Base-by-base conservation (phyloP, 1,139 yeast species). In the Scheffersomyces insectosa region DNA sequence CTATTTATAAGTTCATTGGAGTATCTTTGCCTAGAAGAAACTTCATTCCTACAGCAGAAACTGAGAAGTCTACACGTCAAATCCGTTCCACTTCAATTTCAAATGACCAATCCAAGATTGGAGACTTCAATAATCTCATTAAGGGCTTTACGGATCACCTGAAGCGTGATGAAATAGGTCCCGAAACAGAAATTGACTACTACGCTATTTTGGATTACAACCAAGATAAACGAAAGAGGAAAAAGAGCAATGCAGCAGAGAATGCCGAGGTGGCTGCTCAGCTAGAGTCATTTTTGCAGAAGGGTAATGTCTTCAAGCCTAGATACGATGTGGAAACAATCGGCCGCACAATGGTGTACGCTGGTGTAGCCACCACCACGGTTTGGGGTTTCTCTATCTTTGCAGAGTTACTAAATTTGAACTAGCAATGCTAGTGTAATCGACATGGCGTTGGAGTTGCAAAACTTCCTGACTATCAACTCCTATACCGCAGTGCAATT, bases 271-370 rank as follows among this genome's bases (percentile, higher is more conserved):
- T 46, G 3, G 51, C 42, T 14, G 50, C 46, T 31, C 34, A 31
- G 23, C 34, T 31, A 10, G 23, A 31, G 34, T 31, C 34, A 9
- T 44, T 44, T 28, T 50, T 50, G n/a, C 37, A 37, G 20, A 48
- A 50, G 27, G 66, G 74, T 45, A 77, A 74, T 4, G 83, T 70
- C 36, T 80, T 66, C 59, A 72, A 63, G 56, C 70, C 80, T 9
- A 69, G 90, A 42, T 84, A 82, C 55, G 93, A 85, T 49, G 83
- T 85, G 28, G 91, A 85, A 50, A 85, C 86, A 13, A 68, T 87
- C 36, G 88, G 93, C 10, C 72, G 91, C 55, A 62, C 87, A 45
- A 68, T 85, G 14, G 86, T 88, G 1, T 89, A 89, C 61, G 82
- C 86, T 3, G 96, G 96, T 0, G 79, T 88, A 25, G 72, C 88